These are phyloP conservation scores for Theileria sp. DNA, from an alignment of 169 alveolate genomes.

Conservation along the genomic window DNA sequence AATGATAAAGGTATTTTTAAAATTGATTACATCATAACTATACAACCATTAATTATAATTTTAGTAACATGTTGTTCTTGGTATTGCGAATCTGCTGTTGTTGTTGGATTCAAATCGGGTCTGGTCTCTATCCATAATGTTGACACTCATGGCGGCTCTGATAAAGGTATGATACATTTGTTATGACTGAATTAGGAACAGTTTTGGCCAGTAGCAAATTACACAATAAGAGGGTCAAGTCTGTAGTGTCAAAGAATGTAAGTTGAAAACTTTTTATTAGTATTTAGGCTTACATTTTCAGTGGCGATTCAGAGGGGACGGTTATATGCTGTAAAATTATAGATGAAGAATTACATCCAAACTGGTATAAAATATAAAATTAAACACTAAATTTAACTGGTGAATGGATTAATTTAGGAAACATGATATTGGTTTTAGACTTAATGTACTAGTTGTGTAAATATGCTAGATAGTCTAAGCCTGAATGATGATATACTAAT, in stretches of 20 bases:
- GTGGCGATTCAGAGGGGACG: conserved; percentile 62
- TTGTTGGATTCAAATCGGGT: conserved; percentile 11
- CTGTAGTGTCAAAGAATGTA: not conserved
- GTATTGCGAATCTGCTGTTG: not conserved
- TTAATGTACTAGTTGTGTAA: conserved; percentile 27
- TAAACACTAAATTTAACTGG: not conserved
- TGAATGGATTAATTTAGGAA: conserved; percentile 15
- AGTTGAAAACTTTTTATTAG: not conserved
- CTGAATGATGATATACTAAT: conserved; percentile 35
- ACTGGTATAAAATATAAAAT: not conserved
- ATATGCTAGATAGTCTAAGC: not conserved
- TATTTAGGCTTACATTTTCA: conserved; percentile 33
- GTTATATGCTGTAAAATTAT: conserved; percentile 19
- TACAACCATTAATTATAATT: not conserved
- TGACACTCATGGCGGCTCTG: not conserved
- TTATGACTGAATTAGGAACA: not conserved
- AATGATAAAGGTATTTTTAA: not conserved
- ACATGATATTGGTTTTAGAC: conserved; percentile 23
- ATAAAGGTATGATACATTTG: not conserved
- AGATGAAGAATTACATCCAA: not conserved
- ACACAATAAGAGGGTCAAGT: conserved; percentile 13
- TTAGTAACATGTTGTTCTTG: conserved; percentile 8
- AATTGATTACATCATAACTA: not conserved
- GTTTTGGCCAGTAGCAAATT: not conserved
- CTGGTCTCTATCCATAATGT: not conserved